Percentiles rank a stretch among this genome's conserved stretches.
These are phyloP conservation scores for Smithsoniella earleae DNA, from an alignment of 163 green algal species.

Conservation along the genomic window DNA sequence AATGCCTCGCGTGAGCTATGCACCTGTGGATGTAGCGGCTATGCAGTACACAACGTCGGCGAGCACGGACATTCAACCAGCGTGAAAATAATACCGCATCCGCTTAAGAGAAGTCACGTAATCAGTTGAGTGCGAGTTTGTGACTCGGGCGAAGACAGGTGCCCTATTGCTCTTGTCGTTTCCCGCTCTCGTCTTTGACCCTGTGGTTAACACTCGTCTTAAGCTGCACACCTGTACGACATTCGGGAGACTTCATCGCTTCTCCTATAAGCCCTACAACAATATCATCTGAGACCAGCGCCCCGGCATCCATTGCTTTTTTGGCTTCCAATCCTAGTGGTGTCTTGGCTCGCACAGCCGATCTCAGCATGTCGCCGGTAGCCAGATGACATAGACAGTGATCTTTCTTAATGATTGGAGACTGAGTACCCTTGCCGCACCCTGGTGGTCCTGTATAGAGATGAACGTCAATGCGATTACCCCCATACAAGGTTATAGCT, in stretches of 20 bases:
- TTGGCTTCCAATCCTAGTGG: conserved; percentile 82
- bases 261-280: conserved; percentile 96
- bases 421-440: conserved; percentile 95
- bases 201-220: too few species aligned
- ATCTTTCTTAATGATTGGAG: conserved; percentile 86
- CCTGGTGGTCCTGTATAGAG: conserved; percentile 85
- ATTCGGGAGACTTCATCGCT: conserved; percentile 72
- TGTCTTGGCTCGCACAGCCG: conserved; percentile 80
- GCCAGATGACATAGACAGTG: conserved; percentile 96
- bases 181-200: too few species aligned
- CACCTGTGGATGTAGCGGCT: too few species aligned
- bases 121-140: too few species aligned
- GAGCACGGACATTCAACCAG: too few species aligned
- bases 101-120: too few species aligned
- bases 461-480: too few species aligned
- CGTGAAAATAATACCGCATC: too few species aligned
- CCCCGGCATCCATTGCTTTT: conserved; percentile 88
- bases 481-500: too few species aligned
- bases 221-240: conserved; percentile 49
- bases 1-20: too few species aligned
- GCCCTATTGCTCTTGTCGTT: too few species aligned
- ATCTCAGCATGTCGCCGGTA: conserved; percentile 92
- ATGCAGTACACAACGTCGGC: too few species aligned
- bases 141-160: conserved; percentile 49
- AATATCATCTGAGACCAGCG: conserved; percentile 91